Base-by-base conservation (phyloP, 169 alveolate genomes). In the Plasmodium chabaudi region DNA sequence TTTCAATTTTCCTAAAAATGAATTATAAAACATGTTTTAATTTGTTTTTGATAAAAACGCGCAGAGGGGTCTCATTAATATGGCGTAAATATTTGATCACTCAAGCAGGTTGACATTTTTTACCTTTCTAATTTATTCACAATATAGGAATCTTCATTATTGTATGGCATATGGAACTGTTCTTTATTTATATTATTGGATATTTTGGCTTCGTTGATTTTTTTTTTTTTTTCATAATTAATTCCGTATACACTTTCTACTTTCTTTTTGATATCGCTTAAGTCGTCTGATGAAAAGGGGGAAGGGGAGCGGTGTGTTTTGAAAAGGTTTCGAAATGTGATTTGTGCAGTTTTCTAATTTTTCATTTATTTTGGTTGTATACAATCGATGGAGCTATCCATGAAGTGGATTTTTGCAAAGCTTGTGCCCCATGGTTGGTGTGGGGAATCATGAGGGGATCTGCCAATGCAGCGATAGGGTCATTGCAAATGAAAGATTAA, bases 101-200 rank as follows among this genome's bases (percentile, higher is more conserved):
- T 21, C 25, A 21, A 21, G 1, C 1, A 21, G 25, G 25, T 21
- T 21, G 25, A 1, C 1, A 21, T 21, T 63, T 51, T 65, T 63
- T 51, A 77, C 88, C 12, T 25, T 27, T 77, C 88, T 25, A 77
- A 47, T 77, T 77, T 77, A 10, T 77, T 77, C 25, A 56, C 88
- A 49, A 77, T 64, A 42, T n/a, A 64, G 39, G 72, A 68, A n/a
- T 77, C 49, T 15, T 77, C 75, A 42, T 61, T 64, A 44, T n/a
- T 63, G 56, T 63, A 77, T 17, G 57, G 23, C 77, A 77, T 67
- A 57, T 77, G 65, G 3, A 77, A 46, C 10, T 42, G 7, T 12
- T 77, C 73, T 49, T 49, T 57, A 42, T 44, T 51, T 42, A 6
- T 13, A 13, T 64, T 61, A 25, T 13, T 71, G 55, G n/a, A 53